phyloP scores from a whole-genome alignment of 306 rosid genomes.

The Corylus americana region DNA sequence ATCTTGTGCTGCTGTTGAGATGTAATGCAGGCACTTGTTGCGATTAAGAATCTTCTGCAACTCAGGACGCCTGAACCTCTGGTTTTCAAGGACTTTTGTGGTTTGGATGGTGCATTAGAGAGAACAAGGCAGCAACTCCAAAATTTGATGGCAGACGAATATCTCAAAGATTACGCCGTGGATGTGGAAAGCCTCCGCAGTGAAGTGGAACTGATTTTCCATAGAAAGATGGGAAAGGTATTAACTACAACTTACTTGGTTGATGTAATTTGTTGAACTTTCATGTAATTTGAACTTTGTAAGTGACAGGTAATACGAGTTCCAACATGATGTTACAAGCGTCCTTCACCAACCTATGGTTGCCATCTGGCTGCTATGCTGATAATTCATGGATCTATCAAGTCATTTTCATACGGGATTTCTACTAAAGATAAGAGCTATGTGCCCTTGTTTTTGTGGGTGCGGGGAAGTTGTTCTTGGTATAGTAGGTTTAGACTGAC shows the following conservation, averaged over 20 bases:
- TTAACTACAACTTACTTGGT: conserved; percentile 22
- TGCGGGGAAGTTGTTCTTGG: background rate
- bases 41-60: conserved; percentile 70
- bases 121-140: conserved; percentile 57
- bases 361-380: background rate
- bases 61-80: conserved; percentile 60
- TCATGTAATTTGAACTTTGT: background rate
- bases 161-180: conserved; percentile 60
- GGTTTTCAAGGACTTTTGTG: conserved; percentile 63
- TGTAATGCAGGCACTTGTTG: conserved; percentile 61
- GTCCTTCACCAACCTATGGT: background rate
- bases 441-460: background rate
- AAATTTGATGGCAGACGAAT: conserved; percentile 54
- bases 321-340: conserved; percentile 13
- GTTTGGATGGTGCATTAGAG: conserved; percentile 68
- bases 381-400: background rate
- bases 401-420: no score
- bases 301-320: conserved; percentile 6
- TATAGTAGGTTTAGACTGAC: background rate
- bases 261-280: background rate
- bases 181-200: conserved; percentile 69
- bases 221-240: conserved; percentile 49
- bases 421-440: background rate
- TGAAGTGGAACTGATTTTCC: conserved; percentile 68
- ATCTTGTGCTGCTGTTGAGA: conserved; percentile 15